A percentile compares a stretch with the other conserved stretches of the same genome.
These are phyloP conservation scores for Diversispora eburnea DNA, from an alignment of 192 early-diverging fungal species.

Conservation along the genomic window DNA sequence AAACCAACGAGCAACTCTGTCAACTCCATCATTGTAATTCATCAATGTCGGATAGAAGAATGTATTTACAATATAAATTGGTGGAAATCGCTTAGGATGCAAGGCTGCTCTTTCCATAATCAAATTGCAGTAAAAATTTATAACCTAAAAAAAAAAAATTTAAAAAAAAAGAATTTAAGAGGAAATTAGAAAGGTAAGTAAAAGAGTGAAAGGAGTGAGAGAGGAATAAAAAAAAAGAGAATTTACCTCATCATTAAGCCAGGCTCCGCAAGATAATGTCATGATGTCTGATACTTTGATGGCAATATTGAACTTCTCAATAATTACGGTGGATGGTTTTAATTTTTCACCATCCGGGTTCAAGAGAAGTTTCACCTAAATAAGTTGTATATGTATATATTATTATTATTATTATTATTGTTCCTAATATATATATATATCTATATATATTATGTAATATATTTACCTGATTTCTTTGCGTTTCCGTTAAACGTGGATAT, in stretches of 20 bases:
- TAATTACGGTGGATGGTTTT: neutral
- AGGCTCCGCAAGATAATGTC: neutral
- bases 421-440: neutral
- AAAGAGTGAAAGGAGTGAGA: no score
- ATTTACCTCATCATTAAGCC: neutral
- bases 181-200: neutral
- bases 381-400: neutral
- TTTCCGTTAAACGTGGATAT: neutral
- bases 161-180: neutral
- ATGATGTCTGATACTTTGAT: neutral
- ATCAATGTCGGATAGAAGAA: neutral
- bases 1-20: neutral
- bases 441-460: neutral
- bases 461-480: neutral
- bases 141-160: neutral
- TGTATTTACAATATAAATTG: neutral
- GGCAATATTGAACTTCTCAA: neutral
- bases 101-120: neutral
- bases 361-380: no score
- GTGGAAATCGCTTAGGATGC: neutral
- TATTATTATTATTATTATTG: neutral
- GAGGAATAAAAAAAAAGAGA: neutral
- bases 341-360: neutral
- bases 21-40: neutral
- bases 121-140: neutral